Base-by-base conservation (phyloP, 2,329 filamentous ascomycete genomes). In the Scedosporium apiospermum region DNA sequence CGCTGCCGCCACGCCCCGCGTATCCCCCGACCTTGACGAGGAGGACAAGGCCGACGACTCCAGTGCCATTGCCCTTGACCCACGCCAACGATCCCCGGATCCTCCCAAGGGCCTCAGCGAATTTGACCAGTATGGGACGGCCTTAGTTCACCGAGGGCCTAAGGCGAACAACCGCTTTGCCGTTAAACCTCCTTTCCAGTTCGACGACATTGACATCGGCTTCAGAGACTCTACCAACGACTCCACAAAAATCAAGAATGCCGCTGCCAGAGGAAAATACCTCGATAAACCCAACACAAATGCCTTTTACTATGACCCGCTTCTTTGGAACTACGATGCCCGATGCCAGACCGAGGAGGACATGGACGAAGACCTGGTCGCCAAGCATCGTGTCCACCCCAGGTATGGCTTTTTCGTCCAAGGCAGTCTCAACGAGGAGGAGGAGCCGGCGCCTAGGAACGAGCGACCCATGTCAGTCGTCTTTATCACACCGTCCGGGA, bases 221-320 rank as follows among this genome's bases (percentile, higher is more conserved):
- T 86, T 84, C 69, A 78, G 81, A 23, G 83, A 86, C 67, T 83
- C 81, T 3, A 78, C 78, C 64, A 86, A 86, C 64, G 81, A 83
- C 66, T 77, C 79, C 34, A 76, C 76, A 64, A 80, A 82, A 63
- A 80, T 80, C 23, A 80, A 81, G 57, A 83, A 78, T 41, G 77
- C 77, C 66, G 77, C 77, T 14, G 79, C 80, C 64, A 76, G 82
- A 59, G 82, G 82, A 67, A 80, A 78, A 68, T 85, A 79, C 66
- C 74, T 83, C 57, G 76, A 80, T 65, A 78, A 76, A 30, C 82
- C 83, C 44, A 82, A 84, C 68, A 80, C 78, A 55, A 79, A 78
- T 63, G 78, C 77, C 62, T 75, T 82, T 70, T 82, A 84, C 67
- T 74, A 82, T 64, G 83, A 86, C 66, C 79, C 80, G 64, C 79